A percentile compares a stretch with the other conserved stretches of the same genome.
Evolutionary conservation across 2,329 filamentous ascomycete species (phyloP).

Genomic region (Phaeosphaeria sp.): DNA sequence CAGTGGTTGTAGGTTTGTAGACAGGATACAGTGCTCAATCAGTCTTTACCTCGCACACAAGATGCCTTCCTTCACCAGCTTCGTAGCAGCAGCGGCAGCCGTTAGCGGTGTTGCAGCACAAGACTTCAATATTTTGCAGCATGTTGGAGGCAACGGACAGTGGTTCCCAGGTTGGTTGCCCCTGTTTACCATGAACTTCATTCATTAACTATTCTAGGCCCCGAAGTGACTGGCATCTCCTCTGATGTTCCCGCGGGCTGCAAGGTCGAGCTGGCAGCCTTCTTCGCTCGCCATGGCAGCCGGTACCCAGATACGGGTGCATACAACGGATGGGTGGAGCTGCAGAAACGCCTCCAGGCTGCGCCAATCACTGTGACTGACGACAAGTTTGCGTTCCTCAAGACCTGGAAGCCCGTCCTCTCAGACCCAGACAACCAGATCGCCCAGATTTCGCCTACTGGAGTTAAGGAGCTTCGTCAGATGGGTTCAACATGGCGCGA

Average conservation of each 20-base stretch:
- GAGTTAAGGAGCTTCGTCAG: slow-evolving; percentile 66
- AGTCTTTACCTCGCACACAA: neutral
- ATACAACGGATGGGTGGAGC: slow-evolving; percentile 61
- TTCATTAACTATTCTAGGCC: slow-evolving; percentile 48
- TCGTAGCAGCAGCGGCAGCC: slow-evolving; percentile 22
- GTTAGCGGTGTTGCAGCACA: slow-evolving; percentile 19
- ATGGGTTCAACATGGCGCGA: slow-evolving; percentile 59
- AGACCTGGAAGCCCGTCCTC: slow-evolving; percentile 65
- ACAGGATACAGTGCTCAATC: neutral
- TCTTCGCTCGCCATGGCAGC: slow-evolving; percentile 67
- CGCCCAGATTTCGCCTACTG: slow-evolving; percentile 65
- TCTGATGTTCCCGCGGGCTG: slow-evolving; percentile 63
- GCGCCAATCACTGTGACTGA: slow-evolving; percentile 62
- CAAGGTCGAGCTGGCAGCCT: slow-evolving; percentile 66
- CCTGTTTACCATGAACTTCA: neutral
- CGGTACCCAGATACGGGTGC: slow-evolving; percentile 68
- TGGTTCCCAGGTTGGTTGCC: slow-evolving; percentile 40
- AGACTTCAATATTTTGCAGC: slow-evolving; percentile 41
- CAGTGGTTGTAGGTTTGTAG: neutral
- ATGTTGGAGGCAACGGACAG: slow-evolving; percentile 50
- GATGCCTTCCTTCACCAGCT: slow-evolving; percentile 26
- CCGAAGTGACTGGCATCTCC: slow-evolving; percentile 63
- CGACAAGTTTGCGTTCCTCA: slow-evolving; percentile 61
- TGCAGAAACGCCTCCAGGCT: slow-evolving; percentile 57
- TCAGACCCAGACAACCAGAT: slow-evolving; percentile 63